A percentile compares a stretch with the other conserved stretches of the same genome.
phyloP scores from a whole-genome alignment of 2,329 filamentous ascomycete genomes.

The Cladosporium sp. region DNA sequence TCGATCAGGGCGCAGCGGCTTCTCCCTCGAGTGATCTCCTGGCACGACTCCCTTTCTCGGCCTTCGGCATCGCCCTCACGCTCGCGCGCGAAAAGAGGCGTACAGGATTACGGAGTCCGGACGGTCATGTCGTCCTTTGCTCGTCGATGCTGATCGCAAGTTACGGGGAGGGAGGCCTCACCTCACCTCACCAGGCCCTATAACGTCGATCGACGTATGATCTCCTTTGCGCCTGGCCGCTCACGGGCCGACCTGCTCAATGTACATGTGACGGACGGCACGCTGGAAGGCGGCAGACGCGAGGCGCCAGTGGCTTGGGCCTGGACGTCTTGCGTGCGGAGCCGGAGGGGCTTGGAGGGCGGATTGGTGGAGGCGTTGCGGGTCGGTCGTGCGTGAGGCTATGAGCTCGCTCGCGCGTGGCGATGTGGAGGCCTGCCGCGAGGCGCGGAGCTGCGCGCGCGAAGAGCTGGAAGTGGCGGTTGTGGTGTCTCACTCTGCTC shows the following conservation, averaged over 20 bases:
- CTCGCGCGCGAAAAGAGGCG: background rate
- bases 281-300: background rate
- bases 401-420: no score
- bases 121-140: no score
- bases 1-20: no score
- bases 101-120: background rate
- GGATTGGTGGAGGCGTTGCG: background rate
- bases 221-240: background rate
- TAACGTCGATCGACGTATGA: conserved; percentile 2
- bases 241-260: background rate
- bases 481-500: no score
- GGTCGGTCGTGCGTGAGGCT: no score
- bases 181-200: background rate
- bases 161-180: background rate
- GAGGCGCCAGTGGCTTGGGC: background rate
- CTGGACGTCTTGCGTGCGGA: background rate
- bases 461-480: no score
- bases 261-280: conserved; percentile 9
- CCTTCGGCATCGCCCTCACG: no score
- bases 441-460: background rate
- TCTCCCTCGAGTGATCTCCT: no score
- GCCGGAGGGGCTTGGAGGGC: background rate
- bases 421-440: background rate
- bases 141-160: no score
- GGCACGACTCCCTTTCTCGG: no score